Evolutionary conservation across 768 basidiomycete genomes (phyloP).

Genomic region (Boletellus emodensis): DNA sequence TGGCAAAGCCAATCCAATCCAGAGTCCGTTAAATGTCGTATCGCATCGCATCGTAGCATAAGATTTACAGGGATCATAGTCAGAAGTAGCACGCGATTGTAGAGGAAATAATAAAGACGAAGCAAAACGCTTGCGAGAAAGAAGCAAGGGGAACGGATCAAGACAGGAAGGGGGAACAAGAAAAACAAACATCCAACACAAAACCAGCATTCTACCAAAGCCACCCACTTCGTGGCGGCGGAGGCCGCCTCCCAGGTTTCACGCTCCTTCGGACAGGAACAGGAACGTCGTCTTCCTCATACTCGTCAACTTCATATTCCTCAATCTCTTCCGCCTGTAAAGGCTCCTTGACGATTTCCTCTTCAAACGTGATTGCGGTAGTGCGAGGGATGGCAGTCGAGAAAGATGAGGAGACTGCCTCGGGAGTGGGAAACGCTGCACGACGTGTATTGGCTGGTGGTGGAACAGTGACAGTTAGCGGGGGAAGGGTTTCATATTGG

Average conservation of each 20-base stretch:
- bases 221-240: slow-evolving; percentile 49
- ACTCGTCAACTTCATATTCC: slow-evolving; percentile 36
- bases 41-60: slow-evolving; percentile 23
- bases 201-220: slow-evolving; percentile 44
- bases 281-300: slow-evolving; percentile 42
- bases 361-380: slow-evolving; percentile 65
- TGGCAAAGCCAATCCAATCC: slow-evolving; percentile 9
- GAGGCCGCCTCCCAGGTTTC: slow-evolving; percentile 44
- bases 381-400: slow-evolving; percentile 68
- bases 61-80: slow-evolving; percentile 13
- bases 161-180: slow-evolving; percentile 19
- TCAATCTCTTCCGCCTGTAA: slow-evolving; percentile 36
- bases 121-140: slow-evolving; percentile 19
- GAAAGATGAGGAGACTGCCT: slow-evolving; percentile 52
- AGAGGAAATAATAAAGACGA: slow-evolving; percentile 12
- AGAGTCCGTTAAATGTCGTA: slow-evolving; percentile 25
- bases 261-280: slow-evolving; percentile 40
- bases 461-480: slow-evolving; percentile 65
- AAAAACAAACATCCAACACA: slow-evolving; percentile 35
- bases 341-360: slow-evolving; percentile 43
- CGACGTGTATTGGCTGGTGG: slow-evolving; percentile 76
- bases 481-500: slow-evolving; percentile 44
- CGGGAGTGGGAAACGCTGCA: slow-evolving; percentile 69
- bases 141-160: slow-evolving; percentile 24
- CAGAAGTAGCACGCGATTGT: slow-evolving; percentile 6